Evolutionary conservation across 2,329 filamentous ascomycete genomes (phyloP), one percentile per base, ranked within the genome.

Genomic region (Pseudopyrenochaeta lycopersici): DNA sequence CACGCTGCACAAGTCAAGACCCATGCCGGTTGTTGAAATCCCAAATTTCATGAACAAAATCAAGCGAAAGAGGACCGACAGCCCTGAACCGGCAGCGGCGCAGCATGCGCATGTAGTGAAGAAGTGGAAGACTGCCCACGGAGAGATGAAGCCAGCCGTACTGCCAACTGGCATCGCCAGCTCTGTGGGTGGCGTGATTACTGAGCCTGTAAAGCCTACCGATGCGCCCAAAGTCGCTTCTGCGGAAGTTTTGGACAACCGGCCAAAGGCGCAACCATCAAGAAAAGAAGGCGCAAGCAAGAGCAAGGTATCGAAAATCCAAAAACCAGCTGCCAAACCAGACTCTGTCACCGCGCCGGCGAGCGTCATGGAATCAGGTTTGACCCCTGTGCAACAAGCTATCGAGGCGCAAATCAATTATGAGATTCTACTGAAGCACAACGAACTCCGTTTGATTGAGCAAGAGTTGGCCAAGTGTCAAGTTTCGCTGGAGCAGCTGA

Each of bases 381-480:
- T 70, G 58, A 88, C 74, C 32, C 80, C 79, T 52, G 84, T 89
- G 59, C 86, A 86, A 71, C 88, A 93, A 65, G 84, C 85, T 31
- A 90, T 98, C 71, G 89, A 92, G 71, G 88, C 92, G 58, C 90
- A 97, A 77, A 89, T 98, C 75, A 91, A 92, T 69, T 85, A 95
- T 62, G 93, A 97, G 79, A 93, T 98, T 47, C 80, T 98, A 60
- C 80, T 96, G 73, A 98, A 97, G 82, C 95, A 99, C 77, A 88
- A 95, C 69, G 95, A 99, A 80, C 80, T 98, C 54, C 91, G 93
- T 52, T 83, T 97, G 64, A 97, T 98, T 75, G 92, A 98, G 72
- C 92, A 97, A 77, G 95, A 98, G 79, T 84, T 98, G 62, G 94
- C 92, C 62, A 98, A 97, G 80, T 97, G 93, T 72, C 93, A 98